These are phyloP conservation scores for Xerocomus spinulosus DNA, from an alignment of 768 basidiomycete genomes.

Conservation along the genomic window DNA sequence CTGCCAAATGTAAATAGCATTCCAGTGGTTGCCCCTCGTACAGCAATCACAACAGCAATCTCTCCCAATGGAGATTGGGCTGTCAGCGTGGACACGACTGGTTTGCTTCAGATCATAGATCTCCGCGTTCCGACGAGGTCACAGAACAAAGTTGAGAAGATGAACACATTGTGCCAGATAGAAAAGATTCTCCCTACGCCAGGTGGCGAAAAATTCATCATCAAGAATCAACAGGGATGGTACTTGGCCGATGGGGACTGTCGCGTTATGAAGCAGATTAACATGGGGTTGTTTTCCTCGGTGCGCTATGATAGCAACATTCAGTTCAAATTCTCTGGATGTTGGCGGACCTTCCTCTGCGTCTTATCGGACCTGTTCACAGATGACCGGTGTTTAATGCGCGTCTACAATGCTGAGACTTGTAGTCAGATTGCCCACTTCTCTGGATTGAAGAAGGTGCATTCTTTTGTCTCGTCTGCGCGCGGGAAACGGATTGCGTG, in stretches of 20 bases:
- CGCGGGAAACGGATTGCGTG: slow-evolving; percentile 10
- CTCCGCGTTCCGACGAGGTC: not conserved
- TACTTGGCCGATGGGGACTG: slow-evolving; percentile 3
- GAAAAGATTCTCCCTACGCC: slow-evolving; percentile 3
- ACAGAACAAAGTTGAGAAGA: not conserved
- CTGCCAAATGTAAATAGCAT: not conserved
- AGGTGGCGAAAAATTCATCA: slow-evolving; percentile 10
- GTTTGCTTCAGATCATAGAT: slow-evolving; percentile 8
- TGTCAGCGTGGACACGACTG: slow-evolving; percentile 4
- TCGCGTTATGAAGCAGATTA: slow-evolving; percentile 4
- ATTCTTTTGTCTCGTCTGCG: not conserved
- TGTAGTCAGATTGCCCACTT: slow-evolving; percentile 8
- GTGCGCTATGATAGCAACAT: not conserved
- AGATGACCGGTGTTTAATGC: slow-evolving; percentile 7
- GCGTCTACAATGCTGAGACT: slow-evolving; percentile 7
- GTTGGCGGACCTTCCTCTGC: slow-evolving; percentile 9
- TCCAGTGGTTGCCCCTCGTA: no score
- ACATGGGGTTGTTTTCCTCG: slow-evolving; percentile 1
- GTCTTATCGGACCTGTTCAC: not conserved
- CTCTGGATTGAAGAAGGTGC: slow-evolving; percentile 6
- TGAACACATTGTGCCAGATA: not conserved
- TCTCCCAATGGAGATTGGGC: slow-evolving; percentile 17
- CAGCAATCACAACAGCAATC: no score
- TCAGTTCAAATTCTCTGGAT: slow-evolving; percentile 9
- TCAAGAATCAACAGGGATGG: not conserved